Evolutionary conservation across 768 basidiomycete species (phyloP).

Genomic region (Hericium rajendrae): DNA sequence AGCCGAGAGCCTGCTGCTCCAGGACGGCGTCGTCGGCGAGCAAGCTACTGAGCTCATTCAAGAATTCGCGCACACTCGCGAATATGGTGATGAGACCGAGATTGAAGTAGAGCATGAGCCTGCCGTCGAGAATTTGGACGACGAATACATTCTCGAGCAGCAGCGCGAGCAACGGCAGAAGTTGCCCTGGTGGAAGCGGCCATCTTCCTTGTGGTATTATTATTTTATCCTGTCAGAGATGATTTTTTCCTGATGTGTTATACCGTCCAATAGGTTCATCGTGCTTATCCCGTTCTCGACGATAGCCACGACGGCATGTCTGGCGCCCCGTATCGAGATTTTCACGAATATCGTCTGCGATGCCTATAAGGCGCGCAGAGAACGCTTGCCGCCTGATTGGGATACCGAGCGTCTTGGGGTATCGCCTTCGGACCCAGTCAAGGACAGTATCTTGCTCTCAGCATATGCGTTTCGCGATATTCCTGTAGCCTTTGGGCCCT

Average conservation of each 20-base stretch:
- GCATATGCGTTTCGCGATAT: no score
- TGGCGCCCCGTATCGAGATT: constrained; percentile 66
- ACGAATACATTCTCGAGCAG: constrained; percentile 15
- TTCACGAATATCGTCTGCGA: constrained; percentile 67
- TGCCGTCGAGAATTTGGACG: constrained; percentile 9
- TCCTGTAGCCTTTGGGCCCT: background rate
- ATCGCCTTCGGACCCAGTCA: background rate
- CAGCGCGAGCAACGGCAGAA: constrained; percentile 11
- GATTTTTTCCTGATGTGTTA: background rate
- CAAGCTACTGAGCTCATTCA: constrained; percentile 37
- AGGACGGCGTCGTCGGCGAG: constrained; percentile 36
- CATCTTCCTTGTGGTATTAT: constrained; percentile 63
- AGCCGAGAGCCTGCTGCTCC: constrained; percentile 30
- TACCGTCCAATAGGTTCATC: constrained; percentile 40
- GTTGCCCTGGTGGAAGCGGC: constrained; percentile 67
- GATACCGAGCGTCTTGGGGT: background rate
- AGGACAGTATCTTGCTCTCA: no score
- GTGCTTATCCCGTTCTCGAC: constrained; percentile 42
- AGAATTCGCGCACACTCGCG: constrained; percentile 34
- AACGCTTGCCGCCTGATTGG: background rate
- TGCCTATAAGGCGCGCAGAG: constrained; percentile 15
- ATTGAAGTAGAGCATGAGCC: constrained; percentile 11
- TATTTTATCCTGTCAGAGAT: background rate
- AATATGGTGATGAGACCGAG: constrained; percentile 26
- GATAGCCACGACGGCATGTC: constrained; percentile 43